Base-by-base conservation (phyloP, 208 protist species). In the Trypanosoma cruzi region DNA sequence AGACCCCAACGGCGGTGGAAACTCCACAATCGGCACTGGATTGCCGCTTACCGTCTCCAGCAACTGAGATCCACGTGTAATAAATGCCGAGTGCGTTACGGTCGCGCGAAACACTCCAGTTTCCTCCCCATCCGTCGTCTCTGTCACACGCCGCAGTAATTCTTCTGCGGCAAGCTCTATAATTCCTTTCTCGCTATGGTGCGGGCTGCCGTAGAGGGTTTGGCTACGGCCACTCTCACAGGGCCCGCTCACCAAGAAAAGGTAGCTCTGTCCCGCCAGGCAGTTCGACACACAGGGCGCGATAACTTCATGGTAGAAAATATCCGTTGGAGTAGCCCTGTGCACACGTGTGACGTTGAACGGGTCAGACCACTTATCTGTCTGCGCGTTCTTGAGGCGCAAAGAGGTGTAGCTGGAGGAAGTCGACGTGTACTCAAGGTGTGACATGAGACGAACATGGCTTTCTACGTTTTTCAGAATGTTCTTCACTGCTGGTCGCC, bases 151-250 rank as follows among this genome's bases (percentile, higher is more conserved):
- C 13, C 59, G 65, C 4, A 96, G 64, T n/a, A 91, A 66, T 29
- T 93, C 87, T 36, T 73, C 75, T 31, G 90, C 90, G 4, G 88
- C 75, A 32, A 96, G 79, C 79, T 96, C 87, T 24, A 96, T 78
- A 13, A 96, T 65, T 28, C 90, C 90, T n/a, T 80, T 68, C 64
- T 93, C 87, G 55, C 80, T 86, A 67, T 89, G 85, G 64, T 92
- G 84, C 28, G 90, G 88, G 57, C 84, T 92, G 57, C 88, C 90
- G 80, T 96, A 96, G 56, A 96, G 70, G 5, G 90, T 96, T 64
- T 93, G 87, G 57, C 87, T 93, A 24, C 90, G 90, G 8, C 90
- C 90, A 60, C 90, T 96, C 53, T 93, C 85, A 20, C 71, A 77
- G 4, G 90, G 85, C 10, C 87, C 90, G 34, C 75, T 87, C 11